A percentile compares a stretch with the other conserved stretches of the same genome.
Conservation (phyloP, 208 protist genomes). For the Zelonia costaricensis region DNA sequence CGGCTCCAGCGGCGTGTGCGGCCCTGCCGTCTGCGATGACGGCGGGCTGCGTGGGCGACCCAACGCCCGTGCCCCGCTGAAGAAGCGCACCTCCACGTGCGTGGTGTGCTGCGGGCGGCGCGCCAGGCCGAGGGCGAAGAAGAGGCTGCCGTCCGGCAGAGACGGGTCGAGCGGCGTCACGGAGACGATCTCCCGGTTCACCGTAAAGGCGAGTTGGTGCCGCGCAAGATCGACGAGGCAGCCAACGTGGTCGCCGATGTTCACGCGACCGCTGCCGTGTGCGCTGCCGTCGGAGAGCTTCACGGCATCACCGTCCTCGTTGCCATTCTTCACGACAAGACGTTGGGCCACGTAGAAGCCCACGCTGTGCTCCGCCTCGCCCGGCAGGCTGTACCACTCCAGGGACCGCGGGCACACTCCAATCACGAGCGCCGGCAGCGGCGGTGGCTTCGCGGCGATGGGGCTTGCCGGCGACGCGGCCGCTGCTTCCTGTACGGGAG, state of each 20-base stretch:
- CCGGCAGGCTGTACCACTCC: slow-evolving; percentile 51
- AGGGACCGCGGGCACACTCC: slow-evolving; percentile 55
- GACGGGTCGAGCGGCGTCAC: slow-evolving; percentile 25
- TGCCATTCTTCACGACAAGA: slow-evolving; percentile 62
- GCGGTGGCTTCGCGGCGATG: background rate
- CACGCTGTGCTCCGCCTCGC: slow-evolving; percentile 64
- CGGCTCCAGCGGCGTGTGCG: background rate
- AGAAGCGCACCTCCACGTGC: slow-evolving; percentile 54
- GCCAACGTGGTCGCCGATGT: slow-evolving; percentile 59
- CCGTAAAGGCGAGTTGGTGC: slow-evolving; percentile 63
- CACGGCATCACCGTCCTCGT: slow-evolving; percentile 42
- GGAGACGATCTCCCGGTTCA: slow-evolving; percentile 46
- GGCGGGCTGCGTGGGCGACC: background rate
- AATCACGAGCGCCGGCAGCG: slow-evolving; percentile 44
- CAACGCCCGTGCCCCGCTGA: slow-evolving; percentile 22
- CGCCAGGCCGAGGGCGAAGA: slow-evolving; percentile 66
- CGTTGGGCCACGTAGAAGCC: slow-evolving; percentile 68
- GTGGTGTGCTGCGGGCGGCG: slow-evolving; percentile 25
- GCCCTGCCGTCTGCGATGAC: background rate
- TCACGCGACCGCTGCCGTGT: slow-evolving; percentile 22
- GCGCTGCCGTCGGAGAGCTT: slow-evolving; percentile 24
- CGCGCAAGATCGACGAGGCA: slow-evolving; percentile 72
- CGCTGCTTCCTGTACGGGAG: too few species aligned
- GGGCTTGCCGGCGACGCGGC: background rate
- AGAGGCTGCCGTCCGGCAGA: slow-evolving; percentile 31